These are phyloP conservation scores for Moniliophthora roreri DNA, from an alignment of 1,284 basidiomycete genomes.

Conservation along the genomic window DNA sequence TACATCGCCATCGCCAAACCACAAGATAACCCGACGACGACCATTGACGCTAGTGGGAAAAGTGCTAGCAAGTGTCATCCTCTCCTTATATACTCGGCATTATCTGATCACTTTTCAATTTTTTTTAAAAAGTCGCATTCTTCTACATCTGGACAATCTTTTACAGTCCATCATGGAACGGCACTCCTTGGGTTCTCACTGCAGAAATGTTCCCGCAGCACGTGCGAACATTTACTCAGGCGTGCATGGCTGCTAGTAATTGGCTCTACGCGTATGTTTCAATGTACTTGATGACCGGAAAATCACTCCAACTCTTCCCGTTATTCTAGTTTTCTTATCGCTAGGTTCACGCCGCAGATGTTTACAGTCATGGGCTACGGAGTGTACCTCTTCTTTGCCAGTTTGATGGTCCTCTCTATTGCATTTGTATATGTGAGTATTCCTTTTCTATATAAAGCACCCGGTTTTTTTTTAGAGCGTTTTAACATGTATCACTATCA, in stretches of 20 bases:
- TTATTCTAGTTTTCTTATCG: conserved; percentile 28
- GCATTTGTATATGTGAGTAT: conserved; percentile 28
- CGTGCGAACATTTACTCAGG: conserved; percentile 33
- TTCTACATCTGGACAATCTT: conserved; percentile 38
- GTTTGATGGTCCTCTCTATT: conserved; percentile 32
- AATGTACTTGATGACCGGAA: not conserved
- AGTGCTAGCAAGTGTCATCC: conserved; percentile 24
- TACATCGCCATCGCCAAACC: conserved; percentile 34
- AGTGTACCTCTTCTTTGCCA: conserved; percentile 37
- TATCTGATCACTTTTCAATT: not conserved
- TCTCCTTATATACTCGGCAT: not conserved
- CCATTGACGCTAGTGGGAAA: conserved; percentile 25
- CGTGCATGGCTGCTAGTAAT: conserved; percentile 33
- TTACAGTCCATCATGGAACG: conserved; percentile 36
- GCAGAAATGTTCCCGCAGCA: conserved; percentile 37
- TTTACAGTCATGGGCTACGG: conserved; percentile 34
- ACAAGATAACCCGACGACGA: conserved; percentile 17
- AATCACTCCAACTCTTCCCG: not conserved
- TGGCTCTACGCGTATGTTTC: conserved; percentile 27
- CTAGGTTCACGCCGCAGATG: conserved; percentile 36
- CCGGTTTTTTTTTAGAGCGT: too few species aligned
- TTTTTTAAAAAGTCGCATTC: conserved; percentile 22
- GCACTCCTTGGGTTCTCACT: conserved; percentile 32
- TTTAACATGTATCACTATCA: not conserved
- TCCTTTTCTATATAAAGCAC: too few species aligned